Evolutionary conservation across 805 yeast genomes (phyloP).

Genomic region (Debaryomyces maramus): DNA sequence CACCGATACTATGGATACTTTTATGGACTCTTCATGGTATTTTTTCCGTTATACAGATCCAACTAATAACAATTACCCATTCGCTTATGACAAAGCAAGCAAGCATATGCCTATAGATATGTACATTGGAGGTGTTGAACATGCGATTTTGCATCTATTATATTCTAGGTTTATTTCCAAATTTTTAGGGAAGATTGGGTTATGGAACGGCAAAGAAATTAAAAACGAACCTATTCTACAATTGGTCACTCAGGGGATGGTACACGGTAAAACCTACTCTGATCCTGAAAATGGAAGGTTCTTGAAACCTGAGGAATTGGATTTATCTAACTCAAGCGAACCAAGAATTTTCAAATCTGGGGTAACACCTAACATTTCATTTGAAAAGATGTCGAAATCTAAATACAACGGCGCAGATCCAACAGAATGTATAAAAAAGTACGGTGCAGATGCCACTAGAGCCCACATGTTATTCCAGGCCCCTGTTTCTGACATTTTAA

Average conservation of each 20-base stretch:
- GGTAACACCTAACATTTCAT: slow-evolving; percentile 52
- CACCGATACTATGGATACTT: slow-evolving; percentile 98
- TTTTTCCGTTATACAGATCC: slow-evolving; percentile 82
- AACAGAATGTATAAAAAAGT: slow-evolving; percentile 61
- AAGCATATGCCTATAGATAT: slow-evolving; percentile 78
- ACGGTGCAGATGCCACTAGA: slow-evolving; percentile 93
- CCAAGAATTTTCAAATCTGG: slow-evolving; percentile 55
- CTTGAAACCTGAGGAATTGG: slow-evolving; percentile 76
- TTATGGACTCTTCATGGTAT: slow-evolving; percentile 98
- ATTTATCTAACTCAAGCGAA: slow-evolving; percentile 33
- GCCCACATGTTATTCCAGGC: slow-evolving; percentile 94
- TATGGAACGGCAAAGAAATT: slow-evolving; percentile 60
- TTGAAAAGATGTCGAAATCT: slow-evolving; percentile 95
- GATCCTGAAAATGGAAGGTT: slow-evolving; percentile 75
- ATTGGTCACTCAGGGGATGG: slow-evolving; percentile 96
- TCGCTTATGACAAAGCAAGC: slow-evolving; percentile 49
- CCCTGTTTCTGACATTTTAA: slow-evolving; percentile 75
- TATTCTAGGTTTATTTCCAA: slow-evolving; percentile 86
- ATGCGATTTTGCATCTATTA: slow-evolving; percentile 87
- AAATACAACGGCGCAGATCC: slow-evolving; percentile 96
- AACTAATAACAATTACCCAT: slow-evolving; percentile 55
- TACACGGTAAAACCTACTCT: slow-evolving; percentile 81
- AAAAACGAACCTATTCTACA: slow-evolving; percentile 79
- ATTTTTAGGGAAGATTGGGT: slow-evolving; percentile 64
- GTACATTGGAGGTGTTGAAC: slow-evolving; percentile 95